phyloP scores from a whole-genome alignment of 352 stramenopile species.

The Pythium insidiosum region DNA sequence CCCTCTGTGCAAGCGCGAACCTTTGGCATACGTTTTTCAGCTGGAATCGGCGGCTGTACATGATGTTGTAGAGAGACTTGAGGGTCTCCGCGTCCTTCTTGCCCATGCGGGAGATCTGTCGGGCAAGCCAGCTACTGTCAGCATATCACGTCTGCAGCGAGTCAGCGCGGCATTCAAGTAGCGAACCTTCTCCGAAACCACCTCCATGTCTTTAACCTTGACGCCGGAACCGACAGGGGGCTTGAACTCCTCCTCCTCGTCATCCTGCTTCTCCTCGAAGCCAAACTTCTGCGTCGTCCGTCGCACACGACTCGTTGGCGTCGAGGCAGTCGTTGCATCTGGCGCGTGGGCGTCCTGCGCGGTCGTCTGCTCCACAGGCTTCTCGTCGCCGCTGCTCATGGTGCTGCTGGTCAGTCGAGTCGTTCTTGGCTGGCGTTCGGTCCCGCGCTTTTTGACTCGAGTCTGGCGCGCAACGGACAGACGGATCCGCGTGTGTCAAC shows the following conservation, averaged over 20 bases:
- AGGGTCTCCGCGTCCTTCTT: conserved; percentile 70
- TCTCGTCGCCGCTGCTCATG: conserved; percentile 1
- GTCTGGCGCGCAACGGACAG: too few relatives aligned
- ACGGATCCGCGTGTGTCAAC: too few relatives aligned
- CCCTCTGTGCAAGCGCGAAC: too few relatives aligned
- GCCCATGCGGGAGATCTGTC: conserved; percentile 48
- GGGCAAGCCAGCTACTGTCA: too few relatives aligned
- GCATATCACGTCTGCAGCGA: too few relatives aligned
- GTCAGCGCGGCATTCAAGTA: too few relatives aligned
- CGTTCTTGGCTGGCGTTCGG: too few relatives aligned
- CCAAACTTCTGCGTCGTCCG: conserved; percentile 62
- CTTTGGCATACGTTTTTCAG: conserved; percentile 49
- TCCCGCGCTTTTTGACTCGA: too few relatives aligned
- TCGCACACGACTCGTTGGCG: conserved; percentile 49
- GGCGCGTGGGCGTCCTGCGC: conserved; percentile 2
- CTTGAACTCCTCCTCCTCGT: conserved; percentile 50
- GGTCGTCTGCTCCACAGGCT: conserved; percentile 2
- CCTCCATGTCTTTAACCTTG: conserved; percentile 61
- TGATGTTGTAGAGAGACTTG: conserved; percentile 75
- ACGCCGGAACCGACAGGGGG: conserved; percentile 38
- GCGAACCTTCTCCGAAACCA: conserved; percentile 39
- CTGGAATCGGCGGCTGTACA: conserved; percentile 75
- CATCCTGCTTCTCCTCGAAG: conserved; percentile 31
- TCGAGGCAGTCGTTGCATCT: conserved; percentile 2
- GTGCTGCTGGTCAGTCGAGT: background rate